phyloP scores from a whole-genome alignment of 1,139 yeast species.

The Candida sojae region DNA sequence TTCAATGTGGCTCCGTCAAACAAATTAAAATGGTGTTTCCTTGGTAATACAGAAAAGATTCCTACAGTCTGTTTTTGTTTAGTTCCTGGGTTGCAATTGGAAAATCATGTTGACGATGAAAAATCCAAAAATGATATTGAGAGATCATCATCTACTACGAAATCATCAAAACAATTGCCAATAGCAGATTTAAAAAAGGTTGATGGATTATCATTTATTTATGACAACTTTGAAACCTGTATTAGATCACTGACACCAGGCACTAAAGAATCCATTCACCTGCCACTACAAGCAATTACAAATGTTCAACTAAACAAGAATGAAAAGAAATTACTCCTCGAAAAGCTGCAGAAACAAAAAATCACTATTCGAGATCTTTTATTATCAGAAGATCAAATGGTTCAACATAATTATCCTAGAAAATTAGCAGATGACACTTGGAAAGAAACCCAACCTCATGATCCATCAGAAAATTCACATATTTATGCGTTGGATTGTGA shows the following conservation, averaged over 20 bases:
- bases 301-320: slow-evolving; percentile 55
- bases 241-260: slow-evolving; percentile 63
- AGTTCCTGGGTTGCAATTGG: slow-evolving; percentile 64
- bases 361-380: slow-evolving; percentile 57
- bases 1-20: slow-evolving; percentile 34
- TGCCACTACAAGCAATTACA: slow-evolving; percentile 56
- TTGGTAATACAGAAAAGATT: slow-evolving; percentile 21
- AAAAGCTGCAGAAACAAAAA: slow-evolving; percentile 34
- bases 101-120: slow-evolving; percentile 29
- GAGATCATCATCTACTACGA: background rate
- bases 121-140: too few species aligned
- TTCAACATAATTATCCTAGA: slow-evolving; percentile 58
- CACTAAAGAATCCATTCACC: slow-evolving; percentile 54
- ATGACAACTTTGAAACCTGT: slow-evolving; percentile 36
- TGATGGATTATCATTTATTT: slow-evolving; percentile 37
- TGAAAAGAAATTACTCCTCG: slow-evolving; percentile 46
- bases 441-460: slow-evolving; percentile 58
- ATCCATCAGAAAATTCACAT: slow-evolving; percentile 41
- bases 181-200: slow-evolving; percentile 10
- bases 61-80: slow-evolving; percentile 60
- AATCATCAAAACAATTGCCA: slow-evolving; percentile 7
- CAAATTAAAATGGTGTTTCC: slow-evolving; percentile 34
- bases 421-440: slow-evolving; percentile 35
- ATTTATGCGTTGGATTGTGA: slow-evolving; percentile 91
- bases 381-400: slow-evolving; percentile 46